Evolutionary conservation across 148 eudicot species (phyloP).

Genomic region (Cornus kousa): DNA sequence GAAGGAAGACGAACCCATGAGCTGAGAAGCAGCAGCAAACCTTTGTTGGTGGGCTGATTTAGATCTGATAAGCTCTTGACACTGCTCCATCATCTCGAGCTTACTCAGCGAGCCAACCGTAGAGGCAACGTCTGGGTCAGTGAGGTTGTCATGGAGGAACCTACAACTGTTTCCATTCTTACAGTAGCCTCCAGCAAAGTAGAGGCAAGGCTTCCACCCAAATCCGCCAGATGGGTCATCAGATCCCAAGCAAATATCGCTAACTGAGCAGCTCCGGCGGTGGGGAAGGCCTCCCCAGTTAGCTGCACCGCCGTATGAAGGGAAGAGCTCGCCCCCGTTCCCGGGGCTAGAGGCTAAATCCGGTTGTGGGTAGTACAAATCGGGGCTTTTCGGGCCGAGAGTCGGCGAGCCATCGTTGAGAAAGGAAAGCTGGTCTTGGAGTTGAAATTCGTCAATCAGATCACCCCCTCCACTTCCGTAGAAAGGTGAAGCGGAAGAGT

Average conservation of each 20-base stretch:
- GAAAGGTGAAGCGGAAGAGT: conserved; percentile 59
- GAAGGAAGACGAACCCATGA: conserved; percentile 43
- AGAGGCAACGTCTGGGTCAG: conserved; percentile 23
- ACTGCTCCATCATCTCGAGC: conserved; percentile 72
- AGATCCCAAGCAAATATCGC: conserved; percentile 45
- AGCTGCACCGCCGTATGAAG: conserved; percentile 8
- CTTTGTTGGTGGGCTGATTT: conserved; percentile 71
- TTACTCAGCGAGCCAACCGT: conserved; percentile 52
- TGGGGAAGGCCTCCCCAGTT: conserved; percentile 31
- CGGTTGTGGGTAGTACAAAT: conserved; percentile 28
- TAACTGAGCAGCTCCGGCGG: conserved; percentile 78
- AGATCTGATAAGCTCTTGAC: conserved; percentile 68
- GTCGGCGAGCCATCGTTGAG: conserved; percentile 38
- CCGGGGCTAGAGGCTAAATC: conserved; percentile 32
- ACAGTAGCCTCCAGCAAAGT: conserved; percentile 86
- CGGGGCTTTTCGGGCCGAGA: conserved; percentile 29
- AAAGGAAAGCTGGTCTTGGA: conserved; percentile 70
- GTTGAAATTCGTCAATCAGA: conserved; percentile 65
- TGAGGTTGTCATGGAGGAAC: conserved; percentile 55
- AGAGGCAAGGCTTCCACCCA: conserved; percentile 85
- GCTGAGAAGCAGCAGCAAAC: conserved; percentile 46
- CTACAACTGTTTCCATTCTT: conserved; percentile 79
- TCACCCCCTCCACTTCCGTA: conserved; percentile 30
- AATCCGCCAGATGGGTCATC: conserved; percentile 49
- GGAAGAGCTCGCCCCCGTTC: conserved; percentile 17